Evolutionary conservation across 495 filamentous ascomycete species (phyloP).

Genomic region (Aspergillus affinis): DNA sequence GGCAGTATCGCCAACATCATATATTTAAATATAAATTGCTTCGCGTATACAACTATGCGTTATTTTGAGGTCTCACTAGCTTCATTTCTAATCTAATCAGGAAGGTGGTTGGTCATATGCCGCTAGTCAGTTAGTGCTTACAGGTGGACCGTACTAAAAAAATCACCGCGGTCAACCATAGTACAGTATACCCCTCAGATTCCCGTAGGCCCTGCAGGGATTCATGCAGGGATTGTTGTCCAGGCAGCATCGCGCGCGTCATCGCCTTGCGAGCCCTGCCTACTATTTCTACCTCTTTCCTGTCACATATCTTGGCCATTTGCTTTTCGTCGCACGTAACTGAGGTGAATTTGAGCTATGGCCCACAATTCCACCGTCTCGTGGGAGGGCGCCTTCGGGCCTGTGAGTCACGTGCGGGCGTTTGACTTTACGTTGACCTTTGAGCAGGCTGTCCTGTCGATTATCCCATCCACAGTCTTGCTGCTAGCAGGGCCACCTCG

Average conservation of each 20-base stretch:
- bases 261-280: constrained; percentile 4
- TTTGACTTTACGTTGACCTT: constrained; percentile 6
- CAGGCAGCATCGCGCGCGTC: constrained; percentile 6
- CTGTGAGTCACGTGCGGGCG: background rate
- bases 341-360: constrained; percentile 8
- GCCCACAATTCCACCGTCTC: too few species aligned
- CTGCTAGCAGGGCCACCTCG: background rate
- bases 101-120: too few species aligned
- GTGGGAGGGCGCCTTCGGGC: background rate
- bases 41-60: too few species aligned
- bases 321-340: constrained; percentile 1
- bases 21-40: too few species aligned
- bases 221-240: constrained; percentile 7
- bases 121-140: too few species aligned
- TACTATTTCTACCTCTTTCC: constrained; percentile 3
- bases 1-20: too few species aligned
- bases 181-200: too few species aligned
- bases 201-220: too few species aligned
- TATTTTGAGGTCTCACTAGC: too few species aligned
- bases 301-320: constrained; percentile 5
- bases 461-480: constrained; percentile 1
- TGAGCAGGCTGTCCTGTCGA: constrained; percentile 3
- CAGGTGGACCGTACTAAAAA: too few species aligned
- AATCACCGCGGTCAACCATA: too few species aligned
- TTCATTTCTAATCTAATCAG: too few species aligned